Base-by-base conservation (phyloP, 1,284 basidiomycete genomes). In the Albatrellus sp. region DNA sequence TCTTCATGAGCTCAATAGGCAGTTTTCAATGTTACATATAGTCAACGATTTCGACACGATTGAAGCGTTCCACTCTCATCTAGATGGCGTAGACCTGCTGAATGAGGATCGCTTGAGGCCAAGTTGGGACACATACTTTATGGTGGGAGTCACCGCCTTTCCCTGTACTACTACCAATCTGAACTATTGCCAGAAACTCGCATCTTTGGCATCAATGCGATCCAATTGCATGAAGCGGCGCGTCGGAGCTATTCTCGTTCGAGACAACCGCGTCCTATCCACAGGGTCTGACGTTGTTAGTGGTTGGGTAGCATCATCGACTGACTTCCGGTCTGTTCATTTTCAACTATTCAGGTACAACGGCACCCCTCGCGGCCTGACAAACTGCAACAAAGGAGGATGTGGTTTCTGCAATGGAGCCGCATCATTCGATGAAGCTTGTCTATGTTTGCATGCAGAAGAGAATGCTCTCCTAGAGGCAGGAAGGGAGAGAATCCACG, bases 211-310 rank as follows among this genome's bases (percentile, higher is more conserved):
- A 3, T 90, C 83, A 6, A 80, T 79, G 53, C 73, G 86, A 35
- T 90, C 81, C n/a, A 98, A 91, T 60, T 98, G 85, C 61, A 98
- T 98, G 94, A 99, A 99, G 60, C 79, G 96, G 3, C 77, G 96
- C 1, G 93, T 98, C 0, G 93, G 93, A 11, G 92, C 91, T 0
- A 79, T 98, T 13, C 69, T 98, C 34, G 91, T 97, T 28, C 75
- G 88, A 3, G 78, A 88, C 49, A 82, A 88, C 52, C 74, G 93
- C 20, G 87, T 99, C 43, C 69, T 98, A 33, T 79, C 89, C n/a
- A 97, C 96, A 1, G 96, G 96, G 68, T 83, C 59, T 39, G 66
- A 40, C 12, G 13, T 7, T n/a, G 17, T n/a, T 17, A 17, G 13
- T 38, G 19, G 19, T 35, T 11, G n/a, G 10, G 14, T 11, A 8